Conservation (phyloP, 2,329 filamentous ascomycete genomes). For the Dichotomopilus funicola region DNA sequence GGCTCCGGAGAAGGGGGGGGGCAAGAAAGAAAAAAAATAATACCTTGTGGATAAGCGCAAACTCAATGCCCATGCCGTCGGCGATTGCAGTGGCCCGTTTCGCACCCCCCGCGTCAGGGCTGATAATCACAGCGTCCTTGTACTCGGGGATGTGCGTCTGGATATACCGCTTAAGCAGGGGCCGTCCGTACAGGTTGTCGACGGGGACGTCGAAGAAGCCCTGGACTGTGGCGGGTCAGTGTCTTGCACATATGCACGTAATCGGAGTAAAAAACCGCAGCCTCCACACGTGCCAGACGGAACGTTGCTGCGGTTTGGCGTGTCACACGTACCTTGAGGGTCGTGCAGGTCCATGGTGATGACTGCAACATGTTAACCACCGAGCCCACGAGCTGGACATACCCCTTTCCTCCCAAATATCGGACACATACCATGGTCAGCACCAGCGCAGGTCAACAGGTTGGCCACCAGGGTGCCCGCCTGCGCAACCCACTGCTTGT, state of each 20-base stretch:
- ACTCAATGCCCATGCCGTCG: conserved; percentile 86
- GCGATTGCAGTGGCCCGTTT: conserved; percentile 95
- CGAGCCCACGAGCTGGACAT: too few relatives aligned
- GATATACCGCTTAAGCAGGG: conserved; percentile 63
- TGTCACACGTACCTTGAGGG: conserved; percentile 50
- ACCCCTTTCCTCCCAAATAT: neutral
- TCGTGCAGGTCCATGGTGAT: conserved; percentile 98
- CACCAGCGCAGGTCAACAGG: conserved; percentile 87
- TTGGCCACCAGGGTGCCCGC: conserved; percentile 92
- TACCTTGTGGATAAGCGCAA: conserved; percentile 97
- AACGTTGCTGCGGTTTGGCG: neutral
- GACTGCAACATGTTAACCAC: conserved; percentile 37
- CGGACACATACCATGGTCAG: conserved; percentile 65
- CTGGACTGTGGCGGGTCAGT: conserved; percentile 58
- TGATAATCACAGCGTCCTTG: conserved; percentile 84
- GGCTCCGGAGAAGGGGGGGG: too few relatives aligned
- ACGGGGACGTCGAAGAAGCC: conserved; percentile 99
- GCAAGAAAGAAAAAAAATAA: too few relatives aligned
- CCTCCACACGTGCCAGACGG: neutral
- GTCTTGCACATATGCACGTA: neutral
- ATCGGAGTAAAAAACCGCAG: conserved; percentile 1
- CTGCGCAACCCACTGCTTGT: conserved; percentile 98
- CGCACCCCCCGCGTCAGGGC: conserved; percentile 90
- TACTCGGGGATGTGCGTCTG: conserved; percentile 79
- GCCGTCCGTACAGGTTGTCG: conserved; percentile 89